Evolutionary conservation across 352 stramenopile species (phyloP).

Genomic region (Phytophthora constricta): DNA sequence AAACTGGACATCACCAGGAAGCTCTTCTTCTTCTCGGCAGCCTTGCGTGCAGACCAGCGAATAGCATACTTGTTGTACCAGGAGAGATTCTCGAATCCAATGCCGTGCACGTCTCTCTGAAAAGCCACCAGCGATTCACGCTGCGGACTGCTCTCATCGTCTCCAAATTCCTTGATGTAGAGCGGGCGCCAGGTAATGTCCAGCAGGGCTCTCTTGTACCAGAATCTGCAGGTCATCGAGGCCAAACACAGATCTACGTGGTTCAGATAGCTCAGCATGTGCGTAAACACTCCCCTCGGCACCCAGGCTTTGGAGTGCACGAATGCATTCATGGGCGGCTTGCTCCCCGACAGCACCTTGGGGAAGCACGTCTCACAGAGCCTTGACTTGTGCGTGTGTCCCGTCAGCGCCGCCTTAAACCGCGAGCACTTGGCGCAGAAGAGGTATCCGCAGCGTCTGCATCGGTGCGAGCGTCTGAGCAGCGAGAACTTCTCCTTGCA

Average conservation of each 20-base stretch:
- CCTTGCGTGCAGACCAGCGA: constrained; percentile 81
- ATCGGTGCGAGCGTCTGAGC: constrained; percentile 81
- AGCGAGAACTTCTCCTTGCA: constrained; percentile 86
- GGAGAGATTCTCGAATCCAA: constrained; percentile 85
- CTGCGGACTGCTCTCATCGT: constrained; percentile 81
- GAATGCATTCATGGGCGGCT: constrained; percentile 83
- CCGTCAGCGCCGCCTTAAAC: constrained; percentile 74
- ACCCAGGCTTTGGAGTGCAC: constrained; percentile 90
- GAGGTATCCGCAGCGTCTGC: constrained; percentile 76
- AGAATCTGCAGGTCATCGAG: constrained; percentile 88
- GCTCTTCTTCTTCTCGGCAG: constrained; percentile 90
- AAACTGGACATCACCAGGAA: constrained; percentile 88
- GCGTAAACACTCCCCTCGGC: constrained; percentile 82
- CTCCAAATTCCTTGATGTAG: constrained; percentile 86
- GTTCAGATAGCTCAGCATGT: constrained; percentile 90
- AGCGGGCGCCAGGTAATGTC: constrained; percentile 87
- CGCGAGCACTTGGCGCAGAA: constrained; percentile 88
- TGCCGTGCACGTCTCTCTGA: constrained; percentile 85
- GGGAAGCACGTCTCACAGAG: constrained; percentile 88
- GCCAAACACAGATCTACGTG: constrained; percentile 85
- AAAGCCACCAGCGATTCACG: constrained; percentile 87
- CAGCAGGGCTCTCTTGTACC: constrained; percentile 85
- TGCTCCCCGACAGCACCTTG: constrained; percentile 78
- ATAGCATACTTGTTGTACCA: constrained; percentile 89
- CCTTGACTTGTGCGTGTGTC: constrained; percentile 86